These are phyloP conservation scores for Acorus gramineus DNA, from an alignment of 106 monocot species.

Conservation along the genomic window DNA sequence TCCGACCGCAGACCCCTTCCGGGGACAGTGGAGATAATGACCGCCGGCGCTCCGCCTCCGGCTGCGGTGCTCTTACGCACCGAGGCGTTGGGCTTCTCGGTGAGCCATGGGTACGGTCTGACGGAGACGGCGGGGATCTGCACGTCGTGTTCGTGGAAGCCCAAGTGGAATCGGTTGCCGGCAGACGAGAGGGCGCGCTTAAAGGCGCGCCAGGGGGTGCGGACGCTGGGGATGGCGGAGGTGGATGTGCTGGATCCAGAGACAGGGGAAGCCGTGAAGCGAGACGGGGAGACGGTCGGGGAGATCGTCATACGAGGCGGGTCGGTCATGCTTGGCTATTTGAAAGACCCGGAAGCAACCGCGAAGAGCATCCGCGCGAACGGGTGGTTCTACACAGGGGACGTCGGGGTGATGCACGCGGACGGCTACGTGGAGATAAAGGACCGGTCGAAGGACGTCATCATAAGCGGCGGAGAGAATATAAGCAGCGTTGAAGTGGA, in stretches of 20 bases:
- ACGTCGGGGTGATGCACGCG: conserved; percentile 64
- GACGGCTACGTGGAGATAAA: conserved; percentile 53
- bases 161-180: conserved; percentile 20
- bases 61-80: conserved; percentile 34
- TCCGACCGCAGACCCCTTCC: conserved; percentile 10
- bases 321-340: conserved; percentile 59
- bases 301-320: conserved; percentile 65
- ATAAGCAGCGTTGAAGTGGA: conserved; percentile 55
- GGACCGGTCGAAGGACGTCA: conserved; percentile 73
- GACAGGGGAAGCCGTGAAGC: conserved; percentile 31
- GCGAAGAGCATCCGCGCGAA: conserved; percentile 15
- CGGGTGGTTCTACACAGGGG: conserved; percentile 83
- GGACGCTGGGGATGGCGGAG: conserved; percentile 33
- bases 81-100: conserved; percentile 37
- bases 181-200: conserved; percentile 25
- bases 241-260: conserved; percentile 36
- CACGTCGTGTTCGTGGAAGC: conserved; percentile 27
- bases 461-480: conserved; percentile 85
- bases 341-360: conserved; percentile 51
- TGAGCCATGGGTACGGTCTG: conserved; percentile 59
- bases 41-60: conserved; percentile 57
- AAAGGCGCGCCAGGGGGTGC: conserved; percentile 34
- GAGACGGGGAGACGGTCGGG: conserved; percentile 38
- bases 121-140: conserved; percentile 28
- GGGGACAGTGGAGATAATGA: conserved; percentile 30